Evolutionary conservation across 202 grass and related monocot genomes (phyloP), one percentile per base, ranked within the genome.

Genomic region (Schoenoplectus tabernaemontani): DNA sequence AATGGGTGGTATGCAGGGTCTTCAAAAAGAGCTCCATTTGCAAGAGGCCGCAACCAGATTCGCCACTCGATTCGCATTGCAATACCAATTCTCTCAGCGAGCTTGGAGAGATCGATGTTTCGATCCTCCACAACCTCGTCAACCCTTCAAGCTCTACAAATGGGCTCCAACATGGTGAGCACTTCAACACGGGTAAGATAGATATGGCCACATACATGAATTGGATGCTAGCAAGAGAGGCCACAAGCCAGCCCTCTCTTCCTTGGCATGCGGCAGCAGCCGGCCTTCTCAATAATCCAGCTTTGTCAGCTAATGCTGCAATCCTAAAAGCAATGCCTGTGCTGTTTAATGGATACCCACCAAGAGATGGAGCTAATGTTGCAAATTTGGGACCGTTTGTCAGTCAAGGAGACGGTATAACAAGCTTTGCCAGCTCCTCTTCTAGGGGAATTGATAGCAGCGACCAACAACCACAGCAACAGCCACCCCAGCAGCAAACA

Each of bases 1-100:
- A 88, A 72, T 88, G 86, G 86, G 82, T 85, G 11, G 86, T 88
- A 39, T 88, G 86, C 50, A 82, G 86, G 68, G 86, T 88, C 5
- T 88, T 88, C 50, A 84, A 71, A 66, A 88, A 88, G 82, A 84
- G 86, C 82, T 69, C 44, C 7, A 88, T 15, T 33, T 79, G 50
- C 34, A 88, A 81, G 59, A 84, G 59, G 78, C 50, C 59, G 2
- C 69, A 82, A 54, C 60, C 78, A 33, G 73, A 79, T 30, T 84
- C 86, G 0, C 86, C 82, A 0, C 59, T 88, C 5, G 86, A 88
- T 32, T 88, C 82, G 7, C 82, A 83, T 9, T 83, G 86, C 80
- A 87, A 87, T n/a, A 37, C 53, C 9, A 77, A 37, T 7, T 87
- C 85, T 15, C 50, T 87, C 13, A 83, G 19, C 37, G 86, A 87